Evolutionary conservation across 768 basidiomycete species (phyloP), one percentile per base, ranked within the genome.

Genomic region (Auriculariales sp.): DNA sequence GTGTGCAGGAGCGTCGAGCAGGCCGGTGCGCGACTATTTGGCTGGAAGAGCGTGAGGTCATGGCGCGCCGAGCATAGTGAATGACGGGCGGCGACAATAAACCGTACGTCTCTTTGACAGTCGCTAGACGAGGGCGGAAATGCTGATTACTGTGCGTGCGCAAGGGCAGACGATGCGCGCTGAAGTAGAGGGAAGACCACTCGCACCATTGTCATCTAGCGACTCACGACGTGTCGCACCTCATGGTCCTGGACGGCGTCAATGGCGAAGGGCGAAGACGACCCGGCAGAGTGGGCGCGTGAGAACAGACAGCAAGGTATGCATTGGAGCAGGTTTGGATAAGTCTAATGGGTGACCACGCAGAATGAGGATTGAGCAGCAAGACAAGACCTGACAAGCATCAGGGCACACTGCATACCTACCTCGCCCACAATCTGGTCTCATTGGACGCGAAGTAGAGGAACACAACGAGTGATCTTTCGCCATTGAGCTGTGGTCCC

Each of bases 381-480:
- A 99, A 69, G 95, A 99, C 60, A 73, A 78, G 27, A 84, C 92
- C 83, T 99, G 57, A 80, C 83, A 49, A 77, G 83, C 0, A 93
- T 99, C 76, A 83, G 0, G 90, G 91, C 0, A 92, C 93, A 2
- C 64, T 99, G 48, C 78, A 62, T 50, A 92, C 84, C 0, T n/a
- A n/a, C n/a, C 68, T 99, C 5, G 81, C 83, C 0, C 81, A 54
- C 95, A 98, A 65, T 94, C 95, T 0, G 85, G 83, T 10, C 68
- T 97, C 28, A 99, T 99, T 79, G 94, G 94, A 0, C 79, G 78
- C 51, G 95, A 99, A 61, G 87, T 98, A 46, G 69, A 62, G 7
- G 90, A 93, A 60, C 95, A 99, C 58, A 87, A 83, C 56, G 88
- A 89, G 94, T 94, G 54, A 54, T 78, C 57, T 9, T n/a, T n/a